Percentiles rank a stretch among this genome's conserved stretches.
These are phyloP conservation scores for Coemansia sp. DNA, from an alignment of 192 early-diverging fungal species.

Conservation along the genomic window DNA sequence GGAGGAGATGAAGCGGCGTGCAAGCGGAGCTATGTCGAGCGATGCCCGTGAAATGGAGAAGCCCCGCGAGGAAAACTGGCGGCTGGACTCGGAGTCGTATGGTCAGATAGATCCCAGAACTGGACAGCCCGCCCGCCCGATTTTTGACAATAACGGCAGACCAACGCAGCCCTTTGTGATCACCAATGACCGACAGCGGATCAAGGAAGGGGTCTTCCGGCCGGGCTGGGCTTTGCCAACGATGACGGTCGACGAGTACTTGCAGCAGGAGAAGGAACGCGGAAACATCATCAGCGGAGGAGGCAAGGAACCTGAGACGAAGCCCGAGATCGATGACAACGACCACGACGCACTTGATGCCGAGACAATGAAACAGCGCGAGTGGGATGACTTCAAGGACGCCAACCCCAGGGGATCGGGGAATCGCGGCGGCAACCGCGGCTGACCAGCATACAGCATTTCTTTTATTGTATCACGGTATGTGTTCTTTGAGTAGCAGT, in stretches of 20 bases:
- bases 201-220: conserved; percentile 81
- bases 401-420: conserved; percentile 74
- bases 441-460: conserved; percentile 10
- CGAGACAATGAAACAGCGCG: conserved; percentile 81
- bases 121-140: conserved; percentile 12
- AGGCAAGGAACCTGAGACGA: conserved; percentile 71
- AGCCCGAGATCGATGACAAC: conserved; percentile 71
- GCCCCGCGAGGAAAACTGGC: conserved; percentile 28
- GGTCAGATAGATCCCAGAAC: conserved; percentile 25
- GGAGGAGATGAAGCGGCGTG: conserved; percentile 56
- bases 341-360: conserved; percentile 79
- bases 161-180: conserved; percentile 89
- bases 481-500: background rate
- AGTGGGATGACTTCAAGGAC: conserved; percentile 93
- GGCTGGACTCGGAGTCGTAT: conserved; percentile 59
- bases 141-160: conserved; percentile 42
- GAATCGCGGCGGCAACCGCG: conserved; percentile 58
- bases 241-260: conserved; percentile 95
- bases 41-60: conserved; percentile 1
- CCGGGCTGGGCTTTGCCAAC: conserved; percentile 89
- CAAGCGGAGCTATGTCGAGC: conserved; percentile 9
- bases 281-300: conserved; percentile 91
- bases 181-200: conserved; percentile 70
- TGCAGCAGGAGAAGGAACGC: conserved; percentile 80
- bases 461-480: background rate